Evolutionary conservation across 1,139 yeast species (phyloP), one percentile per base, ranked within the genome.

Genomic region (Saccharomyces hybrid): DNA sequence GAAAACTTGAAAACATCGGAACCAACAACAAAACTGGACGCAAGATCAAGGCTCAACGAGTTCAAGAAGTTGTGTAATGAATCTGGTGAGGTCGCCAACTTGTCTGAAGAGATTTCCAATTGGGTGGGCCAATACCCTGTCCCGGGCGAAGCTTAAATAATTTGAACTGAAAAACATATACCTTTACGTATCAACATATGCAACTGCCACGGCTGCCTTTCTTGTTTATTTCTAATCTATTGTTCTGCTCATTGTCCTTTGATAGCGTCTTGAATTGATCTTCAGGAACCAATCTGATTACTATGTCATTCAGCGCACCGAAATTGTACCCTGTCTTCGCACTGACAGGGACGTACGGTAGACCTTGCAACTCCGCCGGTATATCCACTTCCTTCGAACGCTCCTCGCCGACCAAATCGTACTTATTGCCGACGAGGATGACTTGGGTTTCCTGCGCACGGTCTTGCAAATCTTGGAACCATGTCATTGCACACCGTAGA

Each of bases 291-390:
- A 83, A 81, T 58, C 82, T 79, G 38, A 96, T 96, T 63, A 93
- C 84, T 20, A 83, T 84, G 52, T 82, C 78, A 71, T 93, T 93
- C 48, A 89, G 80, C 28, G 86, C 88, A 53, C 79, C 79, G 34
- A 93, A 90, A 59, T 88, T 87, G 64, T 83, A 82, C 6, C 96
- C 93, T 1, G 95, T 82, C 72, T 90, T 91, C 6, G 99, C 99
- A 65, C 96, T 86, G 3, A 96, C 93, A 81, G 86, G 69, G 84
- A 88, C 88, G 68, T 89, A 89, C 60, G 65, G 73, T 34, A 38
- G 25, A 38, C 25, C 44, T 11, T 38, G 44, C 11, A 38, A 20
- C 25, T 38, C 44, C n/a, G 23, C 44, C 44, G 44, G 44, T 38
- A 38, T 38, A 4, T 9, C 13, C 5, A 59, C 58, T 47, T 51